phyloP scores from a whole-genome alignment of 805 yeast genomes.

The Candida orba region DNA sequence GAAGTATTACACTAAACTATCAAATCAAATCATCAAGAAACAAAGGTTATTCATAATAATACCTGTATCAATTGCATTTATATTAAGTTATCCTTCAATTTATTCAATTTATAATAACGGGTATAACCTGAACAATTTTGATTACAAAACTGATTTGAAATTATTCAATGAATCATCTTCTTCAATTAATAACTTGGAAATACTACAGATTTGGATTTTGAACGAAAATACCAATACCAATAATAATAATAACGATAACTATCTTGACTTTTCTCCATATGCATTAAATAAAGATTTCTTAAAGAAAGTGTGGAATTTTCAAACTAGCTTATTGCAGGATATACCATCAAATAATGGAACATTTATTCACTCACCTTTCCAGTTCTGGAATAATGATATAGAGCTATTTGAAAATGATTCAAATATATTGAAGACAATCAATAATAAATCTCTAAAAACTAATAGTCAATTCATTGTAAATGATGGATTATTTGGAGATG shows the following conservation, averaged over 20 bases:
- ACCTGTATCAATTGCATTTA: conserved; percentile 41
- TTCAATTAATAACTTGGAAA: conserved; percentile 1
- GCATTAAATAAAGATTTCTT: conserved; percentile 33
- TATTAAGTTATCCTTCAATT: conserved; percentile 43
- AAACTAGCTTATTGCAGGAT: conserved; percentile 25
- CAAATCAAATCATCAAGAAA: conserved; percentile 26
- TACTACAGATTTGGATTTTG: conserved; percentile 2
- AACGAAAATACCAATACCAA: too few relatives aligned
- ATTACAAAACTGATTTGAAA: conserved; percentile 4
- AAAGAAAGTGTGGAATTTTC: conserved; percentile 28
- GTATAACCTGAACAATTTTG: background rate
- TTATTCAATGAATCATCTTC: background rate
- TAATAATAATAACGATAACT: background rate
- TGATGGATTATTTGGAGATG: conserved; percentile 28
- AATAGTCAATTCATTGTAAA: conserved; percentile 14
- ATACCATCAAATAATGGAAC: conserved; percentile 5
- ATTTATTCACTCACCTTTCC: conserved; percentile 34
- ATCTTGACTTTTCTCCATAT: conserved; percentile 7
- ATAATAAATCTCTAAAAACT: conserved; percentile 24
- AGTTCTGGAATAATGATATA: conserved; percentile 34
- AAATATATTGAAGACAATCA: conserved; percentile 33
- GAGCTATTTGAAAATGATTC: conserved; percentile 25
- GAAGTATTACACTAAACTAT: conserved; percentile 18
- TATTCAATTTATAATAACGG: conserved; percentile 23
- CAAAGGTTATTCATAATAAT: conserved; percentile 39